Base-by-base conservation (phyloP, 139 green algal species). In the Chlorella vulgaris region DNA sequence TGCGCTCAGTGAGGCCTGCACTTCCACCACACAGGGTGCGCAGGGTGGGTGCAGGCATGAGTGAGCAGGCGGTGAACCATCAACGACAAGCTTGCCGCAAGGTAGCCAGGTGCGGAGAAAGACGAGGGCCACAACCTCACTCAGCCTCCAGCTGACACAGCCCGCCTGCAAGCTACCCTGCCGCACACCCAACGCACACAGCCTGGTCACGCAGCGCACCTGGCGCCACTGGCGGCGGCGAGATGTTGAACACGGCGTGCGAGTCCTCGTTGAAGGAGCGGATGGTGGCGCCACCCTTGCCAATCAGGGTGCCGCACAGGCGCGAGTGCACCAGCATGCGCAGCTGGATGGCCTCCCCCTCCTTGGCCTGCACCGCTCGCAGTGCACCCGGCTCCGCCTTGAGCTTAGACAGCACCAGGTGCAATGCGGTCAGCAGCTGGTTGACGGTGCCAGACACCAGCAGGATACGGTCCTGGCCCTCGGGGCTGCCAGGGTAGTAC, bases 271-370 rank as follows among this genome's bases (percentile, higher is more conserved):
- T 86, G 68, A 97, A 95, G 33, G 66, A 77, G 24, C 88, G 79
- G 65, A 97, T 97, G 39, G 90, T 97, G 35, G 90, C 85, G 43
- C 94, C 94, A 33, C 88, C 89, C 78, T 93, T 93, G 47, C 94
- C 94, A 73, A 97, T 96, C 71, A 97, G 88, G 21, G 82, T 88
- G 35, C 94, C 94, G 78, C 94, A 97, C 21, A 94, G 79, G 18
- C 73, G 74, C 70, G 90, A 86, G 40, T 94, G 94, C 74, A 97
- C 91, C 58, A 97, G 82, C 42, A 97, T 84, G 26, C 90, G 84
- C 36, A 94, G 65, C 69, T 90, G 69, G 65, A 82, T 51, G 22
- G 61, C 31, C 38, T 66, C 50, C 31, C 74, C 76, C 19, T 88
- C 78, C 40, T 62, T 73, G 55, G 68, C 69, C 40, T 81, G 35